Conservation (phyloP, 2,329 filamentous ascomycete species). For the Seiridium unicorne region DNA sequence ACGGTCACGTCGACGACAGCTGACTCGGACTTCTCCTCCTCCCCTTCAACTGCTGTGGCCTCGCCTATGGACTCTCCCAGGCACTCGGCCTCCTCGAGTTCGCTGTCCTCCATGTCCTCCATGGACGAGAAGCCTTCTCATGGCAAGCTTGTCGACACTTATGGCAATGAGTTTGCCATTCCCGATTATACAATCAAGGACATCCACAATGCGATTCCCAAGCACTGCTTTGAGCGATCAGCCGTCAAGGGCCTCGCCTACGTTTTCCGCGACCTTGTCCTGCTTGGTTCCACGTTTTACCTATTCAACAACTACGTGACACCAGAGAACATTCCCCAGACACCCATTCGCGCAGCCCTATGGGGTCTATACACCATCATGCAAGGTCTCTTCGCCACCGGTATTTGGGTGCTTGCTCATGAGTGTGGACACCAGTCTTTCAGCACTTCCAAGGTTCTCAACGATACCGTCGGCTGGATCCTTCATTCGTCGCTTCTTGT, state of each 20-base stretch:
- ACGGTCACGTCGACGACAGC: constrained; percentile 39
- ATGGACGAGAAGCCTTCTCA: constrained; percentile 48
- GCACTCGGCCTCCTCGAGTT: constrained; percentile 77
- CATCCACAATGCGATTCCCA: constrained; percentile 93
- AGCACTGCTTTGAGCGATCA: constrained; percentile 94
- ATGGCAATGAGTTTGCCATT: constrained; percentile 90
- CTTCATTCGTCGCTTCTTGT: constrained; percentile 86
- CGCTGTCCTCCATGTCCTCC: constrained; percentile 84
- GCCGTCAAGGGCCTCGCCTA: constrained; percentile 73
- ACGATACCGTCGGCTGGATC: constrained; percentile 90
- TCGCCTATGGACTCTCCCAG: constrained; percentile 61
- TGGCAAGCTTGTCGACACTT: constrained; percentile 79
- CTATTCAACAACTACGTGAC: constrained; percentile 89
- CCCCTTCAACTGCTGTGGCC: constrained; percentile 54
- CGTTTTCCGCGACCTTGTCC: constrained; percentile 76
- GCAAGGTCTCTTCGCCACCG: constrained; percentile 91
- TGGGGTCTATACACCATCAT: constrained; percentile 71
- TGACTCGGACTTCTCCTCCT: constrained; percentile 43
- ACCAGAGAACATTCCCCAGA: constrained; percentile 75
- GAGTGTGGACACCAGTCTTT: constrained; percentile 98
- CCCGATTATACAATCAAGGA: constrained; percentile 98
- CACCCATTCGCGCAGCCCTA: constrained; percentile 61
- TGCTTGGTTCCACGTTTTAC: constrained; percentile 75
- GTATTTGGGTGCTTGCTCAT: constrained; percentile 94
- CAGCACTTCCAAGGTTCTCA: constrained; percentile 85